Evolutionary conservation across 352 stramenopile species (phyloP).

Genomic region (Globisporangium barbulae): DNA sequence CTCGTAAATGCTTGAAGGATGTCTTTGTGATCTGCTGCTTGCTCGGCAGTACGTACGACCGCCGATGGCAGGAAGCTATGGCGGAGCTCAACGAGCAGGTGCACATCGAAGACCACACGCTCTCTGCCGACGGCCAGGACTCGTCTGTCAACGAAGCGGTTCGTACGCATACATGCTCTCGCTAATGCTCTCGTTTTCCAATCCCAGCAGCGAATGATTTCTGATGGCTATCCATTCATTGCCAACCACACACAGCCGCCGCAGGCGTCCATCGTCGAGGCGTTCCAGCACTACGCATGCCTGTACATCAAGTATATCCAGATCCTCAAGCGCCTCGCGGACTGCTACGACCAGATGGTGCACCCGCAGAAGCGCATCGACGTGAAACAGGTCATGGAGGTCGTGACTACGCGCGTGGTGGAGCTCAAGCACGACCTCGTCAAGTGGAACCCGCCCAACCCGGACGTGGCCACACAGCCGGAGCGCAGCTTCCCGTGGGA

Average conservation of each 20-base stretch:
- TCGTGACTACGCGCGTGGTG: slow-evolving; percentile 86
- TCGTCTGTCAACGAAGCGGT: slow-evolving; percentile 33
- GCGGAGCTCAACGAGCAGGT: slow-evolving; percentile 92
- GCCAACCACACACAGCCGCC: slow-evolving; percentile 28
- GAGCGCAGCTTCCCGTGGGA: slow-evolving; percentile 93
- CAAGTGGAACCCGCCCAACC: slow-evolving; percentile 94
- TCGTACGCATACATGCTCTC: neutral
- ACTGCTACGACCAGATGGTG: slow-evolving; percentile 93
- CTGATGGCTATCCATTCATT: too few relatives aligned
- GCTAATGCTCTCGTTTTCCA: neutral
- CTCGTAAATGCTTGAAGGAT: neutral
- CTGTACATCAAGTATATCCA: slow-evolving; percentile 95
- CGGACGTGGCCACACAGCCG: slow-evolving; percentile 68
- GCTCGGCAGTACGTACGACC: slow-evolving; percentile 77
- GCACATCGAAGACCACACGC: slow-evolving; percentile 84
- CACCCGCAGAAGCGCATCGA: slow-evolving; percentile 95
- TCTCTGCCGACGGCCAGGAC: slow-evolving; percentile 40
- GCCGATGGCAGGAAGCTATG: slow-evolving; percentile 91
- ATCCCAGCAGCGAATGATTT: too few relatives aligned
- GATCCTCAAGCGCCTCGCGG: slow-evolving; percentile 87
- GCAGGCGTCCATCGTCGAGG: slow-evolving; percentile 83
- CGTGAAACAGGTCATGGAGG: slow-evolving; percentile 90
- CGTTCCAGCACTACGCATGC: slow-evolving; percentile 93
- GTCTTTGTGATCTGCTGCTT: neutral
- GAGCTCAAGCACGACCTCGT: slow-evolving; percentile 91